These are phyloP conservation scores for Annulohypoxylon maeteangense DNA, from an alignment of 495 filamentous ascomycete genomes.

Conservation along the genomic window DNA sequence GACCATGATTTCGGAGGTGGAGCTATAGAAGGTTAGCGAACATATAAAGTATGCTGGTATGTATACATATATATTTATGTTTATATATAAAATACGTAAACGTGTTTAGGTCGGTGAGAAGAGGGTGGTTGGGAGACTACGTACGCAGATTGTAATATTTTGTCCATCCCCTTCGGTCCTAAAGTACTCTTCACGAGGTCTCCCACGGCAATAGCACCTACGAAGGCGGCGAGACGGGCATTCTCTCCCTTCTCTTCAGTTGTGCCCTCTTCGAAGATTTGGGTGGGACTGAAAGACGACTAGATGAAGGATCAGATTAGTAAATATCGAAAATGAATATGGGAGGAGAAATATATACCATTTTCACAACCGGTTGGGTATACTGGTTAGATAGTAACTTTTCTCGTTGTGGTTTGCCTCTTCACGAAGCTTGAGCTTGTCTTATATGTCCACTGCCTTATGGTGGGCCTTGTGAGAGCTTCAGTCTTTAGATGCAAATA, in stretches of 20 bases:
- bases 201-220: slow-evolving; percentile 96
- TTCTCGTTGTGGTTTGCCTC: slow-evolving; percentile 17
- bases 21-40: slow-evolving; percentile 62
- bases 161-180: slow-evolving; percentile 99
- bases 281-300: slow-evolving; percentile 83
- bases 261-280: slow-evolving; percentile 98
- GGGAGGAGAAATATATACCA: slow-evolving; percentile 32
- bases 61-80: not conserved
- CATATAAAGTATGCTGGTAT: not conserved
- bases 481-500: slow-evolving; percentile 16
- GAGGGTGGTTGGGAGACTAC: slow-evolving; percentile 43
- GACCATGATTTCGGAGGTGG: slow-evolving; percentile 95
- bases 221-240: slow-evolving; percentile 95
- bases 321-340: not conserved
- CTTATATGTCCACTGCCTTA: slow-evolving; percentile 11
- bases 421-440: slow-evolving; percentile 18
- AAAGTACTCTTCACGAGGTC: slow-evolving; percentile 97
- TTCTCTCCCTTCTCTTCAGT: slow-evolving; percentile 99
- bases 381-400: not conserved
- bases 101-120: not conserved
- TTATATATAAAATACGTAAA: not conserved
- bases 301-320: slow-evolving; percentile 35
- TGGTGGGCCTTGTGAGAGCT: slow-evolving; percentile 33
- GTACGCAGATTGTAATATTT: slow-evolving; percentile 97
- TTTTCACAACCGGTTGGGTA: slow-evolving; percentile 18